phyloP scores from a whole-genome alignment of 2,329 filamentous ascomycete genomes.

The Escovopsis sp. region DNA sequence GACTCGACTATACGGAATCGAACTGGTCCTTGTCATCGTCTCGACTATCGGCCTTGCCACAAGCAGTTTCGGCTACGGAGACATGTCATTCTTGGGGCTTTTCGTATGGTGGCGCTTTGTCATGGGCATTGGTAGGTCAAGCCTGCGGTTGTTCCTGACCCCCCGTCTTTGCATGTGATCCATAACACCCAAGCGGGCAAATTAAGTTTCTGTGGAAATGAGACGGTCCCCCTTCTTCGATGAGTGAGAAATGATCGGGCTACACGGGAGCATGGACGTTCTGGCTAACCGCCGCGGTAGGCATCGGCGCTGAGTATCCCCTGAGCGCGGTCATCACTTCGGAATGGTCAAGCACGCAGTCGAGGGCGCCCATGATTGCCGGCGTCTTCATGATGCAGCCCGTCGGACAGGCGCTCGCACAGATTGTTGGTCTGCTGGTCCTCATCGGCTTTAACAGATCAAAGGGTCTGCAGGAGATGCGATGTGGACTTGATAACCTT shows the following conservation, averaged over 20 bases:
- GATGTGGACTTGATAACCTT: constrained; percentile 31
- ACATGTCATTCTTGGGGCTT: constrained; percentile 34
- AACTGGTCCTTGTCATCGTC: constrained; percentile 39
- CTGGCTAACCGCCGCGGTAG: constrained; percentile 14
- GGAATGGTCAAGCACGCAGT: constrained; percentile 48
- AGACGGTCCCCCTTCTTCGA: neutral
- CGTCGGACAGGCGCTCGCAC: constrained; percentile 49
- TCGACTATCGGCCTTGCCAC: constrained; percentile 43
- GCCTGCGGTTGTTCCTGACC: neutral
- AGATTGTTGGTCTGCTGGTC: constrained; percentile 43
- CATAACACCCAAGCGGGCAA: neutral
- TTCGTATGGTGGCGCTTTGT: constrained; percentile 41
- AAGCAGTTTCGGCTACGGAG: constrained; percentile 32
- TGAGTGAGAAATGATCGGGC: neutral
- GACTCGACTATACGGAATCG: constrained; percentile 40
- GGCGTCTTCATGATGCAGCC: constrained; percentile 57
- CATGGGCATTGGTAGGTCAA: constrained; percentile 32
- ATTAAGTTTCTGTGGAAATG: neutral
- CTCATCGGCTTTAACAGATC: constrained; percentile 29
- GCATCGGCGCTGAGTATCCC: constrained; percentile 55
- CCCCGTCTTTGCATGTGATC: neutral
- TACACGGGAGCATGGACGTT: too few species aligned
- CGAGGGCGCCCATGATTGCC: constrained; percentile 53
- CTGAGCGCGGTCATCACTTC: constrained; percentile 52
- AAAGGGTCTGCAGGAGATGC: constrained; percentile 27